Evolutionary conservation across 2,329 filamentous ascomycete species (phyloP), one percentile per base, ranked within the genome.

Genomic region (Alternaria triticimaculans): DNA sequence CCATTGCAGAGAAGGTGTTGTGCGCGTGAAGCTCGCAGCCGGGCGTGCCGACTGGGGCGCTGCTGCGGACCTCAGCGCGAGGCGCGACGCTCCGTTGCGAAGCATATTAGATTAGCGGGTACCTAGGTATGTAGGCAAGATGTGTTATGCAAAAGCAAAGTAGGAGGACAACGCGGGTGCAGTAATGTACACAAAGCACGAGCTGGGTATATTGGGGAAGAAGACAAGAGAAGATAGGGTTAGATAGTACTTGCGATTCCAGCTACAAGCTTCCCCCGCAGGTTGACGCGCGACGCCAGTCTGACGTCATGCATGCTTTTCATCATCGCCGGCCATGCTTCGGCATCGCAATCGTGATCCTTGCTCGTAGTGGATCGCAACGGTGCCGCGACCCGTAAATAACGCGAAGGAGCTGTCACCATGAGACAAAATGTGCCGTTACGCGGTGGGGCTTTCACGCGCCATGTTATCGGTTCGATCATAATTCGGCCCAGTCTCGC

Each of bases 21-120:
- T 58, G 56, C 66, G 60, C 20, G 59, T 62, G 51, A 75, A 72
- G 60, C 64, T 62, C 37, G 70, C 74, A 58, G 76, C 66, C 59
- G 78, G 72, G 41, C 78, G 72, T 57, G 73, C 67, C 53, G 74
- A 62, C n/a, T 26, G 55, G 62, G 76, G 71, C 48, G 72, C 68
- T 25, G 72, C 67, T 43, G 82, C 65, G 30, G 81, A 78, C 70
- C 80, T 79, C 63, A 82, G 67, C 48, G 79, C 76, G 54, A 80
- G 69, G 65, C 83, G 80, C 62, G 80, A 76, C 62, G 81, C 82
- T 76, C 77, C 78, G 59, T 79, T 80, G 69, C 83, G 82, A 70
- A 84, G 78, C 82, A 84, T 83, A 55, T 55, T 60, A 58, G 26
- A 46, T 48, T 56, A 46, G 9, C n/a, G 26, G 21, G 10, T 10